These are phyloP conservation scores for Coprinopsis cinerea DNA, from an alignment of 768 basidiomycete species.

Conservation along the genomic window DNA sequence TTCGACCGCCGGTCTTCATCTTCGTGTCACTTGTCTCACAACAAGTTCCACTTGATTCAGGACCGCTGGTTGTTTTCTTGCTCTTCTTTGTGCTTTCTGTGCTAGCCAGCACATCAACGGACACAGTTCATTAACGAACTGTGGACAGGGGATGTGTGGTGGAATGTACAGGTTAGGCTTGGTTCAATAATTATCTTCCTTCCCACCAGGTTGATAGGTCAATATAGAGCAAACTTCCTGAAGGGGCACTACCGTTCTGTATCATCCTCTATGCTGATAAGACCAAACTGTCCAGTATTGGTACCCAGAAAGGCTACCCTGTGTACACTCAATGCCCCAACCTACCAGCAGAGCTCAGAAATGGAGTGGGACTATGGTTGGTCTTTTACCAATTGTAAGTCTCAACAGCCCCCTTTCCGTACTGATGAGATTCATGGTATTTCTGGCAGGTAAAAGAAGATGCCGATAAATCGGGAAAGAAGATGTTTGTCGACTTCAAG, in stretches of 20 bases:
- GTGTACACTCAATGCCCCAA: conserved; percentile 26
- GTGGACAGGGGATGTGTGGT: no score
- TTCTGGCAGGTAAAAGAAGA: not conserved
- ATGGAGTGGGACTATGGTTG: conserved; percentile 16
- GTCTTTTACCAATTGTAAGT: conserved; percentile 29
- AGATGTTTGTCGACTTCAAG: conserved; percentile 24
- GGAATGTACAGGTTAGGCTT: no score
- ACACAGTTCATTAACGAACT: no score
- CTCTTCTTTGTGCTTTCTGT: no score
- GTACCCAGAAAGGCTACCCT: conserved; percentile 29
- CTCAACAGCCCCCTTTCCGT: not conserved
- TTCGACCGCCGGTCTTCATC: no score
- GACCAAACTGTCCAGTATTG: conserved; percentile 30
- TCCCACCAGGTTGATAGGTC: no score
- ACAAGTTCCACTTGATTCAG: no score
- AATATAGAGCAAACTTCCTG: conserved; percentile 12
- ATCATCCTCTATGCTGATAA: conserved; percentile 36
- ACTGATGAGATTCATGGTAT: not conserved
- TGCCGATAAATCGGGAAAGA: not conserved
- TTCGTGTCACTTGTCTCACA: no score
- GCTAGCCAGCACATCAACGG: no score
- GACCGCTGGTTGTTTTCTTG: no score
- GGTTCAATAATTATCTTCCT: no score
- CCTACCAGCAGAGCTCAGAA: conserved; percentile 17
- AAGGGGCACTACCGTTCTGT: conserved; percentile 20